These are phyloP conservation scores for Fraxinus nigra DNA, from an alignment of 305 asterid genomes.

Conservation along the genomic window DNA sequence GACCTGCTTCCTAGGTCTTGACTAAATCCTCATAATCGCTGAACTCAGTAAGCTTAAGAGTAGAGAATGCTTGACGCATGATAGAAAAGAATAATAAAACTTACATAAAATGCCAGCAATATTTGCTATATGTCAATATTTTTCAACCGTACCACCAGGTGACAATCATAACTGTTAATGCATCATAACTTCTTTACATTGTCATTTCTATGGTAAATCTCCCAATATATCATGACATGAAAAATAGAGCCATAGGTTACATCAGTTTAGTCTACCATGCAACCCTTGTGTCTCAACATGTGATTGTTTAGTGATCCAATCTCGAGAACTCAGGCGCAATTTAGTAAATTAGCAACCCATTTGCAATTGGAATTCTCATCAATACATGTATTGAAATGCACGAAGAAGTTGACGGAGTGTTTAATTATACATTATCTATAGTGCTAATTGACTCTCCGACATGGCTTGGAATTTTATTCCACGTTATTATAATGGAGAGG, in stretches of 20 bases:
- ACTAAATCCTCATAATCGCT: background rate
- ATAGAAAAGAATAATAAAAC: background rate
- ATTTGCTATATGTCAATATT: background rate
- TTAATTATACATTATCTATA: background rate
- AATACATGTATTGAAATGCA: background rate
- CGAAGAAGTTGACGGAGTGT: background rate
- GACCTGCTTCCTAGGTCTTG: background rate
- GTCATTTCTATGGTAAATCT: background rate
- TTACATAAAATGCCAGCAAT: background rate
- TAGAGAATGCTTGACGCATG: background rate
- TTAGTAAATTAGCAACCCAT: background rate
- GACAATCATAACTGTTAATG: background rate
- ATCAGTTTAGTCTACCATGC: background rate
- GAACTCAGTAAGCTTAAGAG: background rate
- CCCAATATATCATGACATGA: background rate
- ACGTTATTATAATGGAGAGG: background rate
- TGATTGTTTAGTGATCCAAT: background rate
- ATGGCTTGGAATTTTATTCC: background rate
- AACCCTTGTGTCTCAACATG: background rate
- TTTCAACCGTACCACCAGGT: background rate
- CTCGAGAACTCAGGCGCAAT: background rate
- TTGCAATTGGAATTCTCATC: background rate
- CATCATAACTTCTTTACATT: background rate
- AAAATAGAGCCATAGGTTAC: background rate
- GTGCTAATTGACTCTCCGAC: background rate